Percentiles rank a stretch among this genome's conserved stretches.
Evolutionary conservation across 129 eudicot genomes (phyloP).

Genomic region (Centella asiatica): DNA sequence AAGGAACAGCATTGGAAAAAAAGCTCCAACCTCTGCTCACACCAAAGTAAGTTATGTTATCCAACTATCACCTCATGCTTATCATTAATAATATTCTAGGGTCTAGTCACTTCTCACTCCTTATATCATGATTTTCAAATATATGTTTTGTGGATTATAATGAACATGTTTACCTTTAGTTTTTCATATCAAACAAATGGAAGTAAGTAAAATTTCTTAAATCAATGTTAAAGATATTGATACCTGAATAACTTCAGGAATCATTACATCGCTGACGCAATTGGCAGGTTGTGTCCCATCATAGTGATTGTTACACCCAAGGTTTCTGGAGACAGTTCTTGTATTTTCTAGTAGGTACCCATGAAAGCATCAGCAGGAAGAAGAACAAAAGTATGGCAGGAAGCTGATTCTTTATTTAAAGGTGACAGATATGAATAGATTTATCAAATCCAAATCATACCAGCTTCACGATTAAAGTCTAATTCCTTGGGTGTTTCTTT

Average conservation of each 20-base stretch:
- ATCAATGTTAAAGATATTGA: neutral
- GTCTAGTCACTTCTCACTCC: no score
- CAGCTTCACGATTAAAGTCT: conserved; percentile 94
- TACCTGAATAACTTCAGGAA: conserved; percentile 96
- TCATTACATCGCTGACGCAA: conserved; percentile 67
- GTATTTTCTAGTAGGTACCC: conserved; percentile 66
- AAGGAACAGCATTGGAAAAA: no score
- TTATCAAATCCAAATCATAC: conserved; percentile 27
- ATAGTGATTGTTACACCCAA: conserved; percentile 50
- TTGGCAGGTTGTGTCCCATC: conserved; percentile 39
- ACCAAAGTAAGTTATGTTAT: no score
- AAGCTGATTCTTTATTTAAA: conserved; percentile 10
- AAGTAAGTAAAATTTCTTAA: neutral
- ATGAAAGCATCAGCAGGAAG: conserved; percentile 6
- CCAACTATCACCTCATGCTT: no score
- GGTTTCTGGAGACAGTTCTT: conserved; percentile 65
- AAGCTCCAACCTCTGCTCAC: no score
- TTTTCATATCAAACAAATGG: neutral
- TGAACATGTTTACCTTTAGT: no score
- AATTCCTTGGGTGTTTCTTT: conserved; percentile 94
- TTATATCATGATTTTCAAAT: no score
- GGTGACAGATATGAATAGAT: neutral
- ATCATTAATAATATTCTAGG: no score
- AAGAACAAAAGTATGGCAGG: conserved; percentile 7
- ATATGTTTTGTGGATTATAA: no score